phyloP scores from a whole-genome alignment of 2,329 filamentous ascomycete genomes.

The Monilinia fructicola region DNA sequence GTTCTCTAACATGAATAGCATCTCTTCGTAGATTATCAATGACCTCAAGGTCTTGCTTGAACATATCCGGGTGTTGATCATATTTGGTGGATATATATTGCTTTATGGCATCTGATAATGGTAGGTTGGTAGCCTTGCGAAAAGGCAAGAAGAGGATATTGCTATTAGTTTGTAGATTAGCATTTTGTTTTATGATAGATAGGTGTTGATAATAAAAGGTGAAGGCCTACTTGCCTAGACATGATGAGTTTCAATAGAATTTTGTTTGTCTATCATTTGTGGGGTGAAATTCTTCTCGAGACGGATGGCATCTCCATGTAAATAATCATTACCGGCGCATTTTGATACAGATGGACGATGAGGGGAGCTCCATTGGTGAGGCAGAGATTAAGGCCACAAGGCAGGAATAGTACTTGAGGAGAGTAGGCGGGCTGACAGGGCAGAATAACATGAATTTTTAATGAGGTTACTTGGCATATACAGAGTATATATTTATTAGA shows the following conservation, averaged over 20 bases:
- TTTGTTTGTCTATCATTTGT: not conserved
- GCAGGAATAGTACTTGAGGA: not conserved
- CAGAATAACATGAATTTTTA: not conserved
- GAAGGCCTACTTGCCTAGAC: constrained; percentile 19
- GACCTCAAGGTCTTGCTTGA: constrained; percentile 80
- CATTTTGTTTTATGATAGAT: not conserved
- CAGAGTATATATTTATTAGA: too few relatives aligned
- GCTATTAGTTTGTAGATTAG: constrained; percentile 29
- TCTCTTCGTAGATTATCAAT: constrained; percentile 82
- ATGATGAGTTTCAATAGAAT: constrained; percentile 4
- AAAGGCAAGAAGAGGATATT: constrained; percentile 60
- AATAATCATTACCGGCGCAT: constrained; percentile 12
- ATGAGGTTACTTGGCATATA: too few relatives aligned
- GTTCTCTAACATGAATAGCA: constrained; percentile 85
- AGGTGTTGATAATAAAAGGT: not conserved
- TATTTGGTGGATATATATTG: constrained; percentile 98
- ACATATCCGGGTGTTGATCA: constrained; percentile 98
- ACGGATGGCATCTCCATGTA: not conserved
- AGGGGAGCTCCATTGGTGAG: not conserved
- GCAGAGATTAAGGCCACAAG: constrained; percentile 18
- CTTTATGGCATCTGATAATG: constrained; percentile 78
- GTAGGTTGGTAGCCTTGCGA: constrained; percentile 76
- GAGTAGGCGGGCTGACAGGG: not conserved
- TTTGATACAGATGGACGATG: not conserved
- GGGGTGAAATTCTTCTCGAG: not conserved